Evolutionary conservation across 352 stramenopile genomes (phyloP).

Genomic region (Phytophthora cryptogea): DNA sequence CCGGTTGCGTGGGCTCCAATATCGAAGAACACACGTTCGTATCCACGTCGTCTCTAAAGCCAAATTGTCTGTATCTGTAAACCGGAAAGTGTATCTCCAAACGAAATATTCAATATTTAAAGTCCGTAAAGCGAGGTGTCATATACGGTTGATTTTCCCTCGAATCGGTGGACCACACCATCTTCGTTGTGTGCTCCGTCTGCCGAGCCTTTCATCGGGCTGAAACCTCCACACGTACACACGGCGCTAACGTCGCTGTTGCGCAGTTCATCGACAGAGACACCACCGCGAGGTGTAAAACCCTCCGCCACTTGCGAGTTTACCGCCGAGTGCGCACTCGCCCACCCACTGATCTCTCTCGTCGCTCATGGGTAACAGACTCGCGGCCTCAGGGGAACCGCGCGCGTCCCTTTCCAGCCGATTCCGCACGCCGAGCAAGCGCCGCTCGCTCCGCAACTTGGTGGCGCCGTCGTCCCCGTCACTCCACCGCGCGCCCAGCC

Average conservation of each 20-base stretch:
- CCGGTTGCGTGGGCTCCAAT: conserved; percentile 23
- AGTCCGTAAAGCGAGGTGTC: conserved; percentile 25
- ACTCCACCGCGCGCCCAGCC: conserved; percentile 2
- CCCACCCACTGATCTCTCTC: not conserved
- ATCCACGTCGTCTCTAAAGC: not conserved
- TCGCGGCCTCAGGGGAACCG: conserved; percentile 12
- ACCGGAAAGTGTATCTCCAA: not conserved
- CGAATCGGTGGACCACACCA: conserved; percentile 25
- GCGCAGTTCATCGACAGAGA: conserved; percentile 19
- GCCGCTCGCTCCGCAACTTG: conserved; percentile 19
- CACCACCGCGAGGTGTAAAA: not conserved
- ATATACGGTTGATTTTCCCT: conserved; percentile 33
- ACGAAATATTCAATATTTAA: too few species aligned
- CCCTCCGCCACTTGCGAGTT: conserved; percentile 26
- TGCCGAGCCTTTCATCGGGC: conserved; percentile 31
- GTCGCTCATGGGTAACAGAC: conserved; percentile 36
- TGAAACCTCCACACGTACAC: not conserved
- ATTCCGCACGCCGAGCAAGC: conserved; percentile 22
- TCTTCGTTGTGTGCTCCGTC: conserved; percentile 15
- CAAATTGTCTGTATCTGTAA: conserved; percentile 2
- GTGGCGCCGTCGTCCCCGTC: conserved; percentile 21
- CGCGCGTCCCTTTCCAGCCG: conserved; percentile 12
- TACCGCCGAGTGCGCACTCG: conserved; percentile 11
- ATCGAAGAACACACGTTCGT: conserved; percentile 19
- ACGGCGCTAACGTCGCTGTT: not conserved